Conservation (phyloP, 2,329 filamentous ascomycete genomes). For the Cercospora sp. region DNA sequence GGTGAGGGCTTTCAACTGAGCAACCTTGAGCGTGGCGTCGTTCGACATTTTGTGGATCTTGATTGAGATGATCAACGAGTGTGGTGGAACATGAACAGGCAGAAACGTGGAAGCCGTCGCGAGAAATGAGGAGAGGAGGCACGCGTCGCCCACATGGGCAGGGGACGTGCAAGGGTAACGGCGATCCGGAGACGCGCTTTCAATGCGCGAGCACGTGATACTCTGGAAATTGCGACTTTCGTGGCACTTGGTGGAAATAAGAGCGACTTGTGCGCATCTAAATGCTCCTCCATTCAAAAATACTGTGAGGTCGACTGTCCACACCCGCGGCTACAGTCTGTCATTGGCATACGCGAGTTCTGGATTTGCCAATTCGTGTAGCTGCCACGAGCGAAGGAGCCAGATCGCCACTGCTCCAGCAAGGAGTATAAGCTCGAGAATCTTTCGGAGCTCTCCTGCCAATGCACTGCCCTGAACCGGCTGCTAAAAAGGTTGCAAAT, state of each 20-base stretch:
- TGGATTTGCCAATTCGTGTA: conserved; percentile 51
- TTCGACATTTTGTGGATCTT: not conserved
- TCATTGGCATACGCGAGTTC: not conserved
- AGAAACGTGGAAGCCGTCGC: not conserved
- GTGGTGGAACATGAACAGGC: not conserved
- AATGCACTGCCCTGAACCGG: not conserved
- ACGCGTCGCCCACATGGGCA: not conserved
- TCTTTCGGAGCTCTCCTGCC: not conserved
- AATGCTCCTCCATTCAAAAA: not conserved
- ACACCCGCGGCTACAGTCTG: not conserved
- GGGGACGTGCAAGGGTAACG: not conserved
- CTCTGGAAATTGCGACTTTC: not conserved
- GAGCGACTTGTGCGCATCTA: not conserved
- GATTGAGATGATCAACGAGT: too few relatives aligned
- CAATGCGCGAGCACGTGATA: not conserved
- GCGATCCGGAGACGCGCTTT: not conserved
- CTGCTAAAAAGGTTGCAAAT: not conserved
- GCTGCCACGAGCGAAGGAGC: conserved; percentile 59
- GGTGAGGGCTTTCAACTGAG: not conserved
- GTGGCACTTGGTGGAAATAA: not conserved
- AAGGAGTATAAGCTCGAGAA: not conserved
- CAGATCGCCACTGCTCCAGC: conserved; percentile 53
- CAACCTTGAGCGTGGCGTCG: not conserved
- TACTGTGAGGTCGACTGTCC: not conserved
- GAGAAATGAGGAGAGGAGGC: not conserved